phyloP scores from a whole-genome alignment of 805 yeast species.

The Pachysolen tannophilus region DNA sequence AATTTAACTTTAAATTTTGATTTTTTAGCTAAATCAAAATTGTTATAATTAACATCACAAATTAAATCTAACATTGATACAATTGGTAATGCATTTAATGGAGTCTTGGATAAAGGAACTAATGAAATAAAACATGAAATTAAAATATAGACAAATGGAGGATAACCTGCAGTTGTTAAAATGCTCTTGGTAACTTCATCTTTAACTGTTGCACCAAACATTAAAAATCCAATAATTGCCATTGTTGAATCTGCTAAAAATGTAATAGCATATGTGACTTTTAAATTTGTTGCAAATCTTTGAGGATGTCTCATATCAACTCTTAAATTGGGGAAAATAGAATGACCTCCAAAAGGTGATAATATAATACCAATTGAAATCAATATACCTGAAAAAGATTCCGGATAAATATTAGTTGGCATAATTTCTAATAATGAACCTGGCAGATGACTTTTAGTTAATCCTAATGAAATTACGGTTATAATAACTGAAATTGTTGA shows the following conservation, averaged over 20 bases:
- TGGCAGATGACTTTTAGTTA: conserved; percentile 30
- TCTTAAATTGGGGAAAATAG: conserved; percentile 70
- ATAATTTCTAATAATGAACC: conserved; percentile 49
- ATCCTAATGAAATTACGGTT: conserved; percentile 41
- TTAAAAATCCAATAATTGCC: conserved; percentile 62
- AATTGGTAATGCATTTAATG: conserved; percentile 80
- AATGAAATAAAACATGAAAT: conserved; percentile 66
- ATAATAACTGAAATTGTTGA: conserved; percentile 44
- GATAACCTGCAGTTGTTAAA: conserved; percentile 59
- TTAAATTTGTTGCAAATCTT: conserved; percentile 45
- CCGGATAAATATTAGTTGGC: conserved; percentile 33
- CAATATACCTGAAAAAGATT: conserved; percentile 27
- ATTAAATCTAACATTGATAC: conserved; percentile 62
- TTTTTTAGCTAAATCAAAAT: too few species aligned
- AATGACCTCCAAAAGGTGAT: conserved; percentile 84
- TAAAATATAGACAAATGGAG: conserved; percentile 44
- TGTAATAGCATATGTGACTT: conserved; percentile 50
- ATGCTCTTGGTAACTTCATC: conserved; percentile 78
- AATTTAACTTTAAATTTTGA: conserved; percentile 7
- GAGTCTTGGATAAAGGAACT: conserved; percentile 81
- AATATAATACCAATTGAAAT: conserved; percentile 55
- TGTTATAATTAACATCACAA: conserved; percentile 17
- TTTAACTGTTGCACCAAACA: conserved; percentile 66
- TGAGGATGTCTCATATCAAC: conserved; percentile 69
- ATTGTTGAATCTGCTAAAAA: conserved; percentile 50